A percentile compares a stretch with the other conserved stretches of the same genome.
Evolutionary conservation across 1,284 basidiomycete species (phyloP).

Genomic region (Sphaerobolus stellatus): DNA sequence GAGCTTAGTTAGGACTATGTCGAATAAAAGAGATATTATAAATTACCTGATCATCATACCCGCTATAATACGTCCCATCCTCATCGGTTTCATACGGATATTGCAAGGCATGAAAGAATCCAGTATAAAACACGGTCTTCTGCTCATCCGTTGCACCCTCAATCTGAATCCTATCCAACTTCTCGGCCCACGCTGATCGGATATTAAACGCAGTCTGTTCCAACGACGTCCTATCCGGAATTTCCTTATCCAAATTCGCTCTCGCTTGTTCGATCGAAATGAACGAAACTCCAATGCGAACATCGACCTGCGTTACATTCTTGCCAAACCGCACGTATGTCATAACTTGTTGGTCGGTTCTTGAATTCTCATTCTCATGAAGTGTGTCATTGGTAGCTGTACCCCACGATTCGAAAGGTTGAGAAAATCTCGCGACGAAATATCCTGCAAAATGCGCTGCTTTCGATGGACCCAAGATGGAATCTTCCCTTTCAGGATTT

Average conservation of each 20-base stretch:
- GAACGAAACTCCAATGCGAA: slow-evolving; percentile 75
- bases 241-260: slow-evolving; percentile 58
- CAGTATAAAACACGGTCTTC: slow-evolving; percentile 64
- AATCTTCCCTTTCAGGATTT: slow-evolving; percentile 75
- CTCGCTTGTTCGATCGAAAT: slow-evolving; percentile 76
- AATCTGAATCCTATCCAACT: slow-evolving; percentile 63
- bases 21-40: no score
- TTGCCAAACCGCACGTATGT: slow-evolving; percentile 57
- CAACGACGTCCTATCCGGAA: slow-evolving; percentile 58
- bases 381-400: slow-evolving; percentile 49
- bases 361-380: slow-evolving; percentile 24
- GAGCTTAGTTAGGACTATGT: not conserved
- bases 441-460: slow-evolving; percentile 60
- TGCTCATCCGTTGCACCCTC: slow-evolving; percentile 54
- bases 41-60: slow-evolving; percentile 53
- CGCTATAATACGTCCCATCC: slow-evolving; percentile 72
- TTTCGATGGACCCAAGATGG: slow-evolving; percentile 61
- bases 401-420: slow-evolving; percentile 47
- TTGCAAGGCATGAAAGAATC: slow-evolving; percentile 66
- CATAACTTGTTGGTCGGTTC: slow-evolving; percentile 24
- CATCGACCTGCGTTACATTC: slow-evolving; percentile 45
- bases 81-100: slow-evolving; percentile 81
- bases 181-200: slow-evolving; percentile 66
- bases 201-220: slow-evolving; percentile 61
- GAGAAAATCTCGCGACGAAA: slow-evolving; percentile 74